Conservation (phyloP, 2,329 filamentous ascomycete genomes). For the Blastomyces parvus region DNA sequence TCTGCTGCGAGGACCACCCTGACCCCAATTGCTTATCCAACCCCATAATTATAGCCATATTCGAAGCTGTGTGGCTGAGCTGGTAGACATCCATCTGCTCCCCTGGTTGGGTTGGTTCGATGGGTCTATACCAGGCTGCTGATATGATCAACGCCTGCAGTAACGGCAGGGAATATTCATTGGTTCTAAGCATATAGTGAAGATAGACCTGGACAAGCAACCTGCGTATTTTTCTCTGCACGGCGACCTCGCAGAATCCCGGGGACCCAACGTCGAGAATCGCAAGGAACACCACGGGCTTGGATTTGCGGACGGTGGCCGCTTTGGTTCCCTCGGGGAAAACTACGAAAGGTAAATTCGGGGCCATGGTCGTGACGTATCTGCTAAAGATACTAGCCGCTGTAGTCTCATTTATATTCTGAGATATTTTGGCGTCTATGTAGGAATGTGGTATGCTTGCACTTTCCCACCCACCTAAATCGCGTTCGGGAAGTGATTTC, state of each 20-base stretch:
- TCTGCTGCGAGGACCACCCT: neutral
- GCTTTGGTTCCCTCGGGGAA: neutral
- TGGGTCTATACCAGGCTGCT: neutral
- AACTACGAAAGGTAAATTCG: neutral
- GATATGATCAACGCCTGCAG: conserved; percentile 7
- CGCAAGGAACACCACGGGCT: neutral
- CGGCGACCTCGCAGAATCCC: neutral
- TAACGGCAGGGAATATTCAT: conserved; percentile 1
- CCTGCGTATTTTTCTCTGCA: neutral
- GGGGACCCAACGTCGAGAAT: neutral
- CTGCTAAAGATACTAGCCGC: neutral
- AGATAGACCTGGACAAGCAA: conserved; percentile 2
- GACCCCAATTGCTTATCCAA: conserved; percentile 2
- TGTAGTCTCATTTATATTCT: neutral
- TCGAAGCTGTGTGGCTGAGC: conserved; percentile 6
- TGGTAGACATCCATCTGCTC: conserved; percentile 6
- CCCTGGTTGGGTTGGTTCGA: conserved; percentile 3
- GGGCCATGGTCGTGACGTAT: neutral
- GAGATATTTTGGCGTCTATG: neutral
- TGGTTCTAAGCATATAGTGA: conserved; percentile 3
- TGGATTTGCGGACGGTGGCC: neutral
- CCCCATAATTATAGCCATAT: conserved; percentile 6
- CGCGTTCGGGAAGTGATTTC: neutral
- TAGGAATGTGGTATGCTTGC: neutral
- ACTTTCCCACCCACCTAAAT: neutral